A percentile compares a stretch with the other conserved stretches of the same genome.
phyloP scores from a whole-genome alignment of 352 stramenopile species.

The Pythium apleroticum region DNA sequence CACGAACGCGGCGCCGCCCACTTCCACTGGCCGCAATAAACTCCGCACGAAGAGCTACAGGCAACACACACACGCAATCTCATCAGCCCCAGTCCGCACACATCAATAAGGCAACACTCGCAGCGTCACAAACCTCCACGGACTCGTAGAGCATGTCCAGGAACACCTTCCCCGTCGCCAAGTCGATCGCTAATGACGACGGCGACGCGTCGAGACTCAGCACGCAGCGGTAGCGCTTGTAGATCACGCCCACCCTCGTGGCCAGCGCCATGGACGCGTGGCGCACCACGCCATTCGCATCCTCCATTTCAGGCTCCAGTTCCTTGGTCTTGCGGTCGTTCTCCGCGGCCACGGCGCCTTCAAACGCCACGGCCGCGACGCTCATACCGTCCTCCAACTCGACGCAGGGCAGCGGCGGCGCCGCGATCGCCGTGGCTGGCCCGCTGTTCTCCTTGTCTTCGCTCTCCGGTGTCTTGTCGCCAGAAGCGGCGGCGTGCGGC shows the following conservation, averaged over 20 bases:
- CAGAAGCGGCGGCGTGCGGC: neutral
- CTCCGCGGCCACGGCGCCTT: neutral
- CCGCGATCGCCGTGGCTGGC: neutral
- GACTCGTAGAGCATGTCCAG: conserved; percentile 82
- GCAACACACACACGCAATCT: neutral
- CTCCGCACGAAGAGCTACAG: conserved; percentile 72
- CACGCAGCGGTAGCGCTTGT: conserved; percentile 78
- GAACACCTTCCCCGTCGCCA: conserved; percentile 66
- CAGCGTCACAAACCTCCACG: conserved; percentile 38
- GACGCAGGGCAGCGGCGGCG: conserved; percentile 21
- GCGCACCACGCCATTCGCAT: neutral
- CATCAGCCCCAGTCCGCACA: neutral
- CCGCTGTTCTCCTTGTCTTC: conserved; percentile 27
- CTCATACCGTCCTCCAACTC: conserved; percentile 75
- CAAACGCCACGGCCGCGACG: conserved; percentile 48
- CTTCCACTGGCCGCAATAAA: conserved; percentile 56
- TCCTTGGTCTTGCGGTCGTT: neutral
- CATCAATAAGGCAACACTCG: neutral
- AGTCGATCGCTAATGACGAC: conserved; percentile 82
- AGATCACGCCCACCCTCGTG: conserved; percentile 58
- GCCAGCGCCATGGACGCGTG: conserved; percentile 42
- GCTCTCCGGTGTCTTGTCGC: conserved; percentile 3
- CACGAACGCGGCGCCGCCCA: conserved; percentile 45
- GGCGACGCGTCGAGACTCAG: conserved; percentile 84
- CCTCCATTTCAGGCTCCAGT: conserved; percentile 2